Evolutionary conservation across 139 green algal genomes (phyloP), one percentile per base, ranked within the genome.

Genomic region (Chlamydomonas sp.): DNA sequence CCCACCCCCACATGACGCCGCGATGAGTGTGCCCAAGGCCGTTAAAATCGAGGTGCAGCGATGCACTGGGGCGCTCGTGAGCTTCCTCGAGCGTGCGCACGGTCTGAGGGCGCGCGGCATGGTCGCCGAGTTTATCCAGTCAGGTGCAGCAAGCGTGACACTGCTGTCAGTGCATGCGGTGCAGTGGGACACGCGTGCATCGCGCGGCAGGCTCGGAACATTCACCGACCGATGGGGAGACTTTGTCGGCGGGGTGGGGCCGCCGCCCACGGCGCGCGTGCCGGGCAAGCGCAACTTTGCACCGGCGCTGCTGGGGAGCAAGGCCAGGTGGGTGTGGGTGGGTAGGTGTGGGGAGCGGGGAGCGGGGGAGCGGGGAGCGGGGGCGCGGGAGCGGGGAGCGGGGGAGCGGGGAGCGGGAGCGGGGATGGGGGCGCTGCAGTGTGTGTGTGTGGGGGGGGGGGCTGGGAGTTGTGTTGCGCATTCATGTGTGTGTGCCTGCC

Each of bases 201-300:
- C 54, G 4, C 57, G 69, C 3, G 76, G 76, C 31, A 60, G 76
- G 1, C 58, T 82, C 29, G 76, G 72, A 29, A 82, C 76, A 10
- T 82, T 79, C 72, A 82, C 76, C 28, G 76, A 82, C 37, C 71
- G 76, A 3, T 78, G 72, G 76, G 65, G 5, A 20, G 76, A 82
- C 68, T 82, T 75, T 57, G 36, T 74, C 3, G 37, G 33, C 36
- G 76, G 76, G 5, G 50, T 76, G 24, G 76, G 67, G 16, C 72
- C 76, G 16, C 16, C 76, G 34, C 76, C 76, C 3, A 72, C 76
- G 31, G 43, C 69, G 6, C 72, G 70, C 38, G 68, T 69, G 35
- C 35, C 72, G 13, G 36, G 35, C 6, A 74, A 70, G 35, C 30
- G 43, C 22, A 71, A 65, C 67, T 58, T 77, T 35, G 36, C 62